Evolutionary conservation across 805 yeast genomes (phyloP), one percentile per base, ranked within the genome.

Genomic region (Cephaloascus fragrans): DNA sequence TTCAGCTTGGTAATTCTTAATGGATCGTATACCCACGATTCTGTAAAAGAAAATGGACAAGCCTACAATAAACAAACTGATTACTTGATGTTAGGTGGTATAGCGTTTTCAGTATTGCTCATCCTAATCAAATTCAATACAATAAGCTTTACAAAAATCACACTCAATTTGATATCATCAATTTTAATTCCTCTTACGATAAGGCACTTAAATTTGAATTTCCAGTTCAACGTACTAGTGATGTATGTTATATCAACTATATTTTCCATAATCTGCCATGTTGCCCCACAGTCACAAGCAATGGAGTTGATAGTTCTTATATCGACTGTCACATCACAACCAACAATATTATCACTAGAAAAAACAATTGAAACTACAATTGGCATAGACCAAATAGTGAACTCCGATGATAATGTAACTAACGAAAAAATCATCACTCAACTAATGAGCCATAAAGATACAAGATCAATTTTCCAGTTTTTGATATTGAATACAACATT

Each of bases 391-490:
- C 12, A 6, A 23, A 23, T 23, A 23, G 12, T 23, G 10, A 23
- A 23, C 12, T 6, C 6, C 28, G 28, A 23, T 6, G n/a, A n/a
- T n/a, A n/a, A n/a, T n/a, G n/a, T n/a, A n/a, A 8, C 28, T 8
- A 12, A 23, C 6, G 28, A 23, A 23, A 23, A 23, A 23, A 23
- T 23, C 6, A 23, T 23, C 28, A 6, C 6, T 12, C 63, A 63
- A 40, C 45, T 65, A 34, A 42, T 62, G 38, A 41, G 50, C 20
- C 71, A 66, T 43, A 41, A 61, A 2, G 96, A 88, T 46, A 88
- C 97, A 0, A 69, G 83, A 44, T 87, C 95, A 10, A 93, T 93
- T 23, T 89, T 93, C 59, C 81, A 86, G 41, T 93, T 90, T 51
- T 61, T 93, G 36, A 58, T 90, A 45, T 69, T 93, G 43, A 93